Conservation (phyloP, 2,329 filamentous ascomycete genomes). For the Coniosporium tulheliwenetii region DNA sequence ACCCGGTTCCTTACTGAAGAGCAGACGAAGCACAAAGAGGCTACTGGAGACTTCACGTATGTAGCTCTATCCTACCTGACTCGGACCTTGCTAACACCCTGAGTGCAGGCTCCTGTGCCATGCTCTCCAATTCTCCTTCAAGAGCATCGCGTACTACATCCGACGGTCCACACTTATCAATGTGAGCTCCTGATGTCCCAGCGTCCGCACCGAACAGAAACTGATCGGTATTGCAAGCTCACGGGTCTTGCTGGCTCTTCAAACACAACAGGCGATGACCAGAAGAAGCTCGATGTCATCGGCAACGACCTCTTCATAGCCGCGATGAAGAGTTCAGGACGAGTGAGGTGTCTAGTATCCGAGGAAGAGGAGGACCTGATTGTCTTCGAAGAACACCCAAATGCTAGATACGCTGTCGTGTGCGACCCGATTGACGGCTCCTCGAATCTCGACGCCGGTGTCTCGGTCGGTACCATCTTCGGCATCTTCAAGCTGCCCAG, state of each 20-base stretch:
- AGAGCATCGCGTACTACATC: constrained; percentile 99
- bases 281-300: constrained; percentile 99
- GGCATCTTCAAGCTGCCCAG: constrained; percentile 82
- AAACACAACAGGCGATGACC: constrained; percentile 92
- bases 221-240: constrained; percentile 29
- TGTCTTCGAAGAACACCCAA: constrained; percentile 59
- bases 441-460: constrained; percentile 93
- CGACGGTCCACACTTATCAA: constrained; percentile 90
- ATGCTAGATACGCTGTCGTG: constrained; percentile 78
- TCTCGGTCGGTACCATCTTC: constrained; percentile 96
- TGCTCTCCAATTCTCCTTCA: constrained; percentile 98
- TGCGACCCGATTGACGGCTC: constrained; percentile 98
- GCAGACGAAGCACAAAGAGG: constrained; percentile 82
- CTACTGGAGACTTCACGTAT: constrained; percentile 96
- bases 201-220: no score
- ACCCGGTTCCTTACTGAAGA: constrained; percentile 94
- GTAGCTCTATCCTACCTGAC: constrained; percentile 17
- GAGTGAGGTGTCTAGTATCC: constrained; percentile 84
- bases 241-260: constrained; percentile 88
- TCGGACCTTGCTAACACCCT: constrained; percentile 6
- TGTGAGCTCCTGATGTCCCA: constrained; percentile 15
- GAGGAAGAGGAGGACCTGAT: constrained; percentile 94
- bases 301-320: constrained; percentile 96
- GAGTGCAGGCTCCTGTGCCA: constrained; percentile 71
- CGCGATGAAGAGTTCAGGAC: constrained; percentile 84